Evolutionary conservation across 192 early-diverging fungal genomes (phyloP).

Genomic region (Coemansia sp.): DNA sequence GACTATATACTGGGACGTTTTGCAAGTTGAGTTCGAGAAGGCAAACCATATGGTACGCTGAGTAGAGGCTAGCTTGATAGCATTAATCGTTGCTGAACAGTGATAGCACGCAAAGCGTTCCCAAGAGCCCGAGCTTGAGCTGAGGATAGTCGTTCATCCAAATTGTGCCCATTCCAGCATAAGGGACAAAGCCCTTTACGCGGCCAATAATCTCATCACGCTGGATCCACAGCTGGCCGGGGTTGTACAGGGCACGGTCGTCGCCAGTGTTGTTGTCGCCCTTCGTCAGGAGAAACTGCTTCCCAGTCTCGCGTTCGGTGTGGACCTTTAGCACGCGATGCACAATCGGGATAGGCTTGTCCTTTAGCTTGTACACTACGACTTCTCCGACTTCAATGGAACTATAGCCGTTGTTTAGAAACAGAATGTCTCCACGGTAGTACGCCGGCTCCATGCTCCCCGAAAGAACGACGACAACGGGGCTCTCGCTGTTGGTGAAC

Average conservation of each 20-base stretch:
- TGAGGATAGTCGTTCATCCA: conserved; percentile 94
- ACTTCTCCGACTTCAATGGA: conserved; percentile 90
- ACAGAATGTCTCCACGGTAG: conserved; percentile 87
- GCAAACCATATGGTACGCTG: neutral
- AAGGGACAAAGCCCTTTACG: conserved; percentile 85
- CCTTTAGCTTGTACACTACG: conserved; percentile 87
- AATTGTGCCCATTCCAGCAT: conserved; percentile 95
- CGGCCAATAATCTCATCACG: conserved; percentile 86
- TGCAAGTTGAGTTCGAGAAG: neutral
- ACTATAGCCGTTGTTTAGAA: conserved; percentile 66
- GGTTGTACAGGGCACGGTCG: conserved; percentile 87
- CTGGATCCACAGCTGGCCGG: conserved; percentile 87
- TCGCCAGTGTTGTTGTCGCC: conserved; percentile 92
- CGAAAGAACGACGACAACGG: conserved; percentile 95
- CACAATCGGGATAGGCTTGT: conserved; percentile 91
- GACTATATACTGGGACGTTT: no score
- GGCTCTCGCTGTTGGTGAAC: conserved; percentile 87
- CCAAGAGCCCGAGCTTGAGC: conserved; percentile 81
- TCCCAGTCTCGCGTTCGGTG: conserved; percentile 67
- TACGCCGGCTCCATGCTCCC: conserved; percentile 98
- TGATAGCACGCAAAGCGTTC: conserved; percentile 68
- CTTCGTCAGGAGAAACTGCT: conserved; percentile 90
- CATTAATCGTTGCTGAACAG: conserved; percentile 65
- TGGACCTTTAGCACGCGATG: conserved; percentile 94
- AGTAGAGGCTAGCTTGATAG: neutral